Evolutionary conservation across 208 protist genomes (phyloP), one percentile per base, ranked within the genome.

Genomic region (Herpetomonas muscarum): DNA sequence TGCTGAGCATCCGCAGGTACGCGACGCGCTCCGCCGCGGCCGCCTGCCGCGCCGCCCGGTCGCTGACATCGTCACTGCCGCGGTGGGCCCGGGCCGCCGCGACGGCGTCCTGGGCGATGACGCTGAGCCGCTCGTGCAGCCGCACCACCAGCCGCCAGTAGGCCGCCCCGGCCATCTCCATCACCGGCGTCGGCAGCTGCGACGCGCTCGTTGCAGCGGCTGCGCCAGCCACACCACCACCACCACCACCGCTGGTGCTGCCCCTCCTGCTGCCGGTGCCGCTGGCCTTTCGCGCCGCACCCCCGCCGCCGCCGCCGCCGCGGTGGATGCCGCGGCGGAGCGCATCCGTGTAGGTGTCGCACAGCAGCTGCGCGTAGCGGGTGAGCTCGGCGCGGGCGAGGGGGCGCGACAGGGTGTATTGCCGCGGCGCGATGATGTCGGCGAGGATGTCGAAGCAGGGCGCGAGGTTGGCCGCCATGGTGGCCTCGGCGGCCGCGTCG

Each of bases 321-420:
- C 26, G 46, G 30, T n/a, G 37, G 37, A 81, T 64, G 37, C 62
- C 55, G 29, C 74, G 59, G 26, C 74, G 76, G 30, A 92, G 67
- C 0, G 77, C 70, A 55, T 92, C 80, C 55, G 86, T 75, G 71
- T 89, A 88, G 2, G 71, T 87, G 66, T 89, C 85, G 55, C 69
- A 84, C 30, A 92, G 73, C 15, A 89, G 62, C 59, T 89, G 76
- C 0, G 65, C 73, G 68, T 83, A 81, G 30, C 79, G 79, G 36
- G 67, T 36, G 7, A 92, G 37, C 30, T 78, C 73, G 13, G 74
- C 74, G 36, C 58, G 61, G 64, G 44, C 67, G 58, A 5, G 53
- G 54, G 22, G 50, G 59, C 26, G 54, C 53, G 24, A 34, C 55
- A 6, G 29, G 49, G 4, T 56, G 52, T 53, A 63, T 12, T 29